Conservation (phyloP, 345 rosid species). For the Sonneratia alba region DNA sequence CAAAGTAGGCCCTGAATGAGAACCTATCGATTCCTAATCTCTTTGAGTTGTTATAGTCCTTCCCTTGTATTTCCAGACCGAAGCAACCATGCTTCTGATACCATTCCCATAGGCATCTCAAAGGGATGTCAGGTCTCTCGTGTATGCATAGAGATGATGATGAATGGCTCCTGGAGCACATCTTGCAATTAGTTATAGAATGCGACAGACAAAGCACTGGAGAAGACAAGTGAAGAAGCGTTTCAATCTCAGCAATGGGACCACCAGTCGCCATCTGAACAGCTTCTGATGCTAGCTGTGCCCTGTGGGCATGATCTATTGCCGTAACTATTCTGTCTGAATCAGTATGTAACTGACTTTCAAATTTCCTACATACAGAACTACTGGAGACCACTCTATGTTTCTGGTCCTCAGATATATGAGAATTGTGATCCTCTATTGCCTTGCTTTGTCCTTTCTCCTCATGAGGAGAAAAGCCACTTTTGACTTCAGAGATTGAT, state of each 20-base stretch:
- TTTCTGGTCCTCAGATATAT: slow-evolving; percentile 9
- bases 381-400: not conserved
- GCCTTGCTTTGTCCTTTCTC: slow-evolving; percentile 6
- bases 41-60: slow-evolving; percentile 30
- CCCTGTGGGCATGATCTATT: slow-evolving; percentile 24
- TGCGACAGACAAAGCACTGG: slow-evolving; percentile 28
- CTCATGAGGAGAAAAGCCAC: slow-evolving; percentile 5
- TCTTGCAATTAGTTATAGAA: slow-evolving; percentile 18
- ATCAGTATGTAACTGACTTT: slow-evolving; percentile 13
- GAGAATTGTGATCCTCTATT: slow-evolving; percentile 5
- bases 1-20: slow-evolving; percentile 43
- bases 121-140: slow-evolving; percentile 27
- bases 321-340: slow-evolving; percentile 22
- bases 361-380: not conserved
- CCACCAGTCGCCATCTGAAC: slow-evolving; percentile 35
- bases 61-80: slow-evolving; percentile 46
- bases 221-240: slow-evolving; percentile 34
- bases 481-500: not conserved
- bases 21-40: slow-evolving; percentile 34
- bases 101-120: slow-evolving; percentile 49
- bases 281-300: slow-evolving; percentile 40
- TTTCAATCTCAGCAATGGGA: slow-evolving; percentile 48
- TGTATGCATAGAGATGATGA: slow-evolving; percentile 23
- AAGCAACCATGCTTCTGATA: slow-evolving; percentile 43
- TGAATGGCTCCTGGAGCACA: slow-evolving; percentile 19